Conservation (phyloP, 139 green algal genomes). For the Choricystis sp. region DNA sequence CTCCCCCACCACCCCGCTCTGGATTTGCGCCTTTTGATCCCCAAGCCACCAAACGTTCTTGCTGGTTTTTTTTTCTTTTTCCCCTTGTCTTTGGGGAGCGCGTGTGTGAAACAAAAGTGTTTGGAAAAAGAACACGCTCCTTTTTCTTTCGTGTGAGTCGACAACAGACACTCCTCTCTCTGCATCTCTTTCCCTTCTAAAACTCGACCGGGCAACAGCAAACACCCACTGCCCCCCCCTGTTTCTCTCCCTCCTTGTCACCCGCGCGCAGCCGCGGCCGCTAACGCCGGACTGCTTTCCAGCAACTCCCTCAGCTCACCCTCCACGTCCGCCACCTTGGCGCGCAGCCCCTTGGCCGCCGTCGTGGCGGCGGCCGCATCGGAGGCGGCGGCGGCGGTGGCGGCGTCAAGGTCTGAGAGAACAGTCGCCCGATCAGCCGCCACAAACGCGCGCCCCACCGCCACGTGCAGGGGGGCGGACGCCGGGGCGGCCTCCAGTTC, state of each 20-base stretch:
- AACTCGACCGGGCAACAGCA: too few species aligned
- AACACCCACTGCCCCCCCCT: too few species aligned
- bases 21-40: too few species aligned
- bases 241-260: not conserved
- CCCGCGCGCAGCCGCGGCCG: too few species aligned
- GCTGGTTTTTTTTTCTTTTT: not conserved
- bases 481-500: constrained; percentile 19
- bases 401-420: constrained; percentile 12
- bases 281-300: not conserved
- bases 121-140: not conserved
- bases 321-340: constrained; percentile 2
- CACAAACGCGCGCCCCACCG: constrained; percentile 20
- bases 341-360: constrained; percentile 6
- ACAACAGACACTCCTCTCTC: not conserved
- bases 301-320: constrained; percentile 15
- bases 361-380: constrained; percentile 8
- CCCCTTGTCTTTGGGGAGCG: not conserved
- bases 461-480: constrained; percentile 4
- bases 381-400: constrained; percentile 2
- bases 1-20: too few species aligned
- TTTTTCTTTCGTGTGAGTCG: too few species aligned
- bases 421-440: not conserved
- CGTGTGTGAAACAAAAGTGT: not conserved
- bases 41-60: too few species aligned
- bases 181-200: not conserved